These are phyloP conservation scores for Metarhizium sp. DNA, from an alignment of 2,329 filamentous ascomycete species.

Conservation along the genomic window DNA sequence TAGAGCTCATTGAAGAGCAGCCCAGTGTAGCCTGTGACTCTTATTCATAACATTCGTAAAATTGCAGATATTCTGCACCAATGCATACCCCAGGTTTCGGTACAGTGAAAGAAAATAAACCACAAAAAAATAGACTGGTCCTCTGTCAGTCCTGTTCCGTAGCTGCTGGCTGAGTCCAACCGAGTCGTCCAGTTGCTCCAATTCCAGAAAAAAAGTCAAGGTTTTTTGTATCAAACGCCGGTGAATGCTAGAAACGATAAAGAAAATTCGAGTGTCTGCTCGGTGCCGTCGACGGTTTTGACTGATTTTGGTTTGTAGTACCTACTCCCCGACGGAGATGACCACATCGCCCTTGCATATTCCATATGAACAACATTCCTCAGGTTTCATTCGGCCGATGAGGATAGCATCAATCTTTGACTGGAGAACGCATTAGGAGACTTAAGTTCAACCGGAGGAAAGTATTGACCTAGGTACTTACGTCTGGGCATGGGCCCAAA, in stretches of 20 bases:
- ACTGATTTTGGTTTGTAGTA: neutral
- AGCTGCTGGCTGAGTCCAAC: too few species aligned
- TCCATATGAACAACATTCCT: slow-evolving; percentile 45
- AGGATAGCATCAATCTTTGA: slow-evolving; percentile 33
- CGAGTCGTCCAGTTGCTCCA: too few species aligned
- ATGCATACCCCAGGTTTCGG: neutral
- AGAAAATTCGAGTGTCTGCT: neutral
- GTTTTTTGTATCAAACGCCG: neutral
- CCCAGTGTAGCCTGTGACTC: neutral
- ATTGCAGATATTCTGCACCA: neutral
- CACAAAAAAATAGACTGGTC: neutral
- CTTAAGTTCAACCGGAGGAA: neutral
- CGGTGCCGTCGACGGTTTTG: neutral
- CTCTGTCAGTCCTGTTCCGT: neutral
- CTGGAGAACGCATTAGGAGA: slow-evolving; percentile 10
- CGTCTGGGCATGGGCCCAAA: slow-evolving; percentile 24
- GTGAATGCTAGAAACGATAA: neutral
- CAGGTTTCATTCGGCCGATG: slow-evolving; percentile 34
- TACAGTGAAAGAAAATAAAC: neutral
- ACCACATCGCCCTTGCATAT: slow-evolving; percentile 33
- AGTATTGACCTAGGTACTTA: slow-evolving; percentile 10
- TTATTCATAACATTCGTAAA: neutral
- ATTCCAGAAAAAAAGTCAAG: too few species aligned
- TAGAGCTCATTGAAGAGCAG: neutral
- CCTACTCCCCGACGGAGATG: slow-evolving; percentile 29